These are phyloP conservation scores for Rhizopogon vinicolor DNA, from an alignment of 768 basidiomycete genomes.

Conservation along the genomic window DNA sequence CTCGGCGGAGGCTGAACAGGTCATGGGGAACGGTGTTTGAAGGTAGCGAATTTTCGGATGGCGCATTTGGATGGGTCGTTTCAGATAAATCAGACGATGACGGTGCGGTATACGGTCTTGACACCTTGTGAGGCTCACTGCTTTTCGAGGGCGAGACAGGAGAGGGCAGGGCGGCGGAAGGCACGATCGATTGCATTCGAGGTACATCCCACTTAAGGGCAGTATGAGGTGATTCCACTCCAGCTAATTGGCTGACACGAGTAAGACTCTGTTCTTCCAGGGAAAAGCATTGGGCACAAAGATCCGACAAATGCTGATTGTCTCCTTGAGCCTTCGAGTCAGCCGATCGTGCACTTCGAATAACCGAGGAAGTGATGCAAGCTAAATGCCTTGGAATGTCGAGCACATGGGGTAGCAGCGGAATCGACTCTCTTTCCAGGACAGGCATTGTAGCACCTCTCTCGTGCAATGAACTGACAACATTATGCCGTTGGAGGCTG, in stretches of 20 bases:
- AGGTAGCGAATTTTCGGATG: slow-evolving; percentile 4
- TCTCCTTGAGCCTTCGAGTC: slow-evolving; percentile 32
- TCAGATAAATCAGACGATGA: slow-evolving; percentile 26
- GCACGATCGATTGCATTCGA: background rate
- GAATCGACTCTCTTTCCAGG: slow-evolving; percentile 67
- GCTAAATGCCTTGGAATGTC: slow-evolving; percentile 80
- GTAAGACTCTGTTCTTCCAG: slow-evolving; percentile 66
- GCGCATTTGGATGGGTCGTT: background rate
- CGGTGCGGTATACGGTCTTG: slow-evolving; percentile 48
- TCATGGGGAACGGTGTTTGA: slow-evolving; percentile 4
- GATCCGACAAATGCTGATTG: slow-evolving; percentile 44
- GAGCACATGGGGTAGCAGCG: slow-evolving; percentile 65
- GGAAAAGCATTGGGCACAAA: slow-evolving; percentile 59
- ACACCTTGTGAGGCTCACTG: slow-evolving; percentile 18
- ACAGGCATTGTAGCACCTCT: slow-evolving; percentile 50
- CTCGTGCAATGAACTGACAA: slow-evolving; percentile 53
- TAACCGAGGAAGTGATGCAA: slow-evolving; percentile 69
- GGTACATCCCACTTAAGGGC: slow-evolving; percentile 13
- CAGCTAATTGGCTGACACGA: slow-evolving; percentile 59
- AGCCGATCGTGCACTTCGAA: slow-evolving; percentile 50
- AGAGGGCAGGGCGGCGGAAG: slow-evolving; percentile 12
- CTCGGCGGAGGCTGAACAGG: slow-evolving; percentile 16
- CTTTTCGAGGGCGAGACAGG: slow-evolving; percentile 14
- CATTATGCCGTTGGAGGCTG: slow-evolving; percentile 47
- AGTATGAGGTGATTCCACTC: slow-evolving; percentile 9